These are phyloP conservation scores for Adansonia grandidieri DNA, from an alignment of 441 rosid genomes.

Conservation along the genomic window DNA sequence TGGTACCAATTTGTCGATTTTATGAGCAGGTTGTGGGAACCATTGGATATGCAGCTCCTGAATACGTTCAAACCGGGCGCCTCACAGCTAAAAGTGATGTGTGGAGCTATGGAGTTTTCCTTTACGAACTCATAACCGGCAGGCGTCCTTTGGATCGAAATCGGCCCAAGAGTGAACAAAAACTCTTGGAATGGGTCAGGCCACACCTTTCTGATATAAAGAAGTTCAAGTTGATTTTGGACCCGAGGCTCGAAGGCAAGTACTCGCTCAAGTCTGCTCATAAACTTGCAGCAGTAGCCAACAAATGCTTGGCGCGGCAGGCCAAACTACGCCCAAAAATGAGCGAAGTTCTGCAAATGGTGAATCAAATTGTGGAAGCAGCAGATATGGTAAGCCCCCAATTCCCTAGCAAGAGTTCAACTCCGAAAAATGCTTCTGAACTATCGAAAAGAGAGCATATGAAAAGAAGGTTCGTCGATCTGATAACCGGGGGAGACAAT, in stretches of 20 bases:
- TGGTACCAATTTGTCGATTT: conserved; percentile 15
- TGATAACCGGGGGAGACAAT: conserved; percentile 43
- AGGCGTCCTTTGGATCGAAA: conserved; percentile 64
- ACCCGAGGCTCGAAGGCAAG: conserved; percentile 63
- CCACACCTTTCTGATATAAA: conserved; percentile 53
- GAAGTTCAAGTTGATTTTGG: conserved; percentile 60
- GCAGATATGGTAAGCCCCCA: conserved; percentile 43
- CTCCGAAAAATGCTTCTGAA: conserved; percentile 39
- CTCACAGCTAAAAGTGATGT: conserved; percentile 68
- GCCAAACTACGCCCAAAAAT: conserved; percentile 60
- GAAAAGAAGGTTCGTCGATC: conserved; percentile 58
- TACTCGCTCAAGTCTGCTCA: conserved; percentile 48
- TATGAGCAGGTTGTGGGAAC: conserved; percentile 66
- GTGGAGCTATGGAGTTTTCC: conserved; percentile 74
- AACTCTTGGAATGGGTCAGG: conserved; percentile 72
- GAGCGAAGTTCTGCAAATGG: conserved; percentile 63
- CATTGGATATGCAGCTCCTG: conserved; percentile 77
- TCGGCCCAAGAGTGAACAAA: conserved; percentile 65
- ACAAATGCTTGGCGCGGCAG: conserved; percentile 59
- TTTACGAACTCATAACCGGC: conserved; percentile 71
- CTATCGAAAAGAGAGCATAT: conserved; percentile 46
- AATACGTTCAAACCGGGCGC: conserved; percentile 66
- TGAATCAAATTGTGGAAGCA: conserved; percentile 52
- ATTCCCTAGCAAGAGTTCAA: conserved; percentile 44
- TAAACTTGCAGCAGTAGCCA: conserved; percentile 63